A percentile compares a stretch with the other conserved stretches of the same genome.
Evolutionary conservation across 306 rosid genomes (phyloP).

Genomic region (Cyamopsis tetragonoloba): DNA sequence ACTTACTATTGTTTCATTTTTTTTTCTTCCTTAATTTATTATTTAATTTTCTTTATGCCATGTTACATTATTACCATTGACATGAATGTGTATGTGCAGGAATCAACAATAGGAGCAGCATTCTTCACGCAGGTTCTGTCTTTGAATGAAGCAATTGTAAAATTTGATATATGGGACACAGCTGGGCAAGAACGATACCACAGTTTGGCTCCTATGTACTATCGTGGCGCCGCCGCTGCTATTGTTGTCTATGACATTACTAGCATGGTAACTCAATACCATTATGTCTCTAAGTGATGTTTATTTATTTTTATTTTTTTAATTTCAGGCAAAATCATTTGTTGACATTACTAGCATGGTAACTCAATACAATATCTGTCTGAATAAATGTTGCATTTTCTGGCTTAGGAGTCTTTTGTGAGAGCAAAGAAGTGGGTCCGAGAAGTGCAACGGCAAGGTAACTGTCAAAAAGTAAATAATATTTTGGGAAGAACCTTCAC

Average conservation of each 20-base stretch:
- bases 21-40: background rate
- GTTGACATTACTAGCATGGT: background rate
- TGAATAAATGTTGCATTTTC: constrained; percentile 19
- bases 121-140: constrained; percentile 86
- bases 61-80: background rate
- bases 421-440: constrained; percentile 83
- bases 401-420: constrained; percentile 62
- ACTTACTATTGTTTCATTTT: background rate
- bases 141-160: constrained; percentile 66
- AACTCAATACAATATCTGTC: background rate
- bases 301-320: background rate
- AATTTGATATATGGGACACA: constrained; percentile 94
- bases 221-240: constrained; percentile 90
- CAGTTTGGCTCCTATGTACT: constrained; percentile 96
- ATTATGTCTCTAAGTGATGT: background rate
- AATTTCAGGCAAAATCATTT: background rate
- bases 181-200: constrained; percentile 93
- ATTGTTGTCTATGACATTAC: constrained; percentile 78
- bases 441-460: constrained; percentile 89
- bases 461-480: background rate
- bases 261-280: constrained; percentile 41
- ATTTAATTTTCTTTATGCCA: background rate
- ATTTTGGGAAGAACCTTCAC: background rate
- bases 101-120: constrained; percentile 92
- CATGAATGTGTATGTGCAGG: constrained; percentile 42